Percentiles rank a stretch among this genome's conserved stretches.
Evolutionary conservation across 495 filamentous ascomycete species (phyloP).

Genomic region (Penicillium bovifimosum): DNA sequence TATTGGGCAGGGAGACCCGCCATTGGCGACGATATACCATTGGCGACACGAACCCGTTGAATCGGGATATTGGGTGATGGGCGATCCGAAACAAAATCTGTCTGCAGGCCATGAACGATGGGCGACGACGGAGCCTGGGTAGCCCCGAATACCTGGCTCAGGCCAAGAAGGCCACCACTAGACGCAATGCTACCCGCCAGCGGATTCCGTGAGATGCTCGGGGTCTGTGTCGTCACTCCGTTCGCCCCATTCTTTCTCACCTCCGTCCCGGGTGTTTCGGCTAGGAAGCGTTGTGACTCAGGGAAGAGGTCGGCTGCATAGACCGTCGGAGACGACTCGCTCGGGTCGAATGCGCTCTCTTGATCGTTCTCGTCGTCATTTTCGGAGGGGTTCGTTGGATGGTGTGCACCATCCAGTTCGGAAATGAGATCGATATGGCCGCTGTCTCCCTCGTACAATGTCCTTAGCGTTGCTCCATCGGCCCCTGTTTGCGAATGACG

Average conservation of each 20-base stretch:
- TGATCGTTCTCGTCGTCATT: constrained; percentile 38
- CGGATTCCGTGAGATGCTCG: constrained; percentile 42
- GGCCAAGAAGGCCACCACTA: constrained; percentile 40
- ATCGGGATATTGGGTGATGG: constrained; percentile 49
- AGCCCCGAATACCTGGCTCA: constrained; percentile 48
- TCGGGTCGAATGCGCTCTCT: constrained; percentile 31
- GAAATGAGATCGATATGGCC: constrained; percentile 47
- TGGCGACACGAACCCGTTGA: constrained; percentile 34
- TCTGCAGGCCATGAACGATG: constrained; percentile 32
- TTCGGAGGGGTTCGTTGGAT: constrained; percentile 23
- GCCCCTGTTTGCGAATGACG: constrained; percentile 13
- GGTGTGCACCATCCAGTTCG: constrained; percentile 30
- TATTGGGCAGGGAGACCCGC: constrained; percentile 28
- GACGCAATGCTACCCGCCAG: constrained; percentile 37
- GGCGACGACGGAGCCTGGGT: constrained; percentile 52
- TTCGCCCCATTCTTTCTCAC: constrained; percentile 30
- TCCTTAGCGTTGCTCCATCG: constrained; percentile 34
- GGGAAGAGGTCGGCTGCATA: constrained; percentile 42
- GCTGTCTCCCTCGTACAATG: constrained; percentile 41
- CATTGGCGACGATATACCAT: constrained; percentile 40
- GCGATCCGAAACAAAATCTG: constrained; percentile 43
- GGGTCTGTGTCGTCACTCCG: constrained; percentile 29
- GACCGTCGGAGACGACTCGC: constrained; percentile 36
- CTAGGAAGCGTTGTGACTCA: constrained; percentile 46
- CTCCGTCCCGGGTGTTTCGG: constrained; percentile 39